A percentile compares a stretch with the other conserved stretches of the same genome.
Conservation (phyloP, 2,329 filamentous ascomycete species). For the Arthrobotrys entomopaga region DNA sequence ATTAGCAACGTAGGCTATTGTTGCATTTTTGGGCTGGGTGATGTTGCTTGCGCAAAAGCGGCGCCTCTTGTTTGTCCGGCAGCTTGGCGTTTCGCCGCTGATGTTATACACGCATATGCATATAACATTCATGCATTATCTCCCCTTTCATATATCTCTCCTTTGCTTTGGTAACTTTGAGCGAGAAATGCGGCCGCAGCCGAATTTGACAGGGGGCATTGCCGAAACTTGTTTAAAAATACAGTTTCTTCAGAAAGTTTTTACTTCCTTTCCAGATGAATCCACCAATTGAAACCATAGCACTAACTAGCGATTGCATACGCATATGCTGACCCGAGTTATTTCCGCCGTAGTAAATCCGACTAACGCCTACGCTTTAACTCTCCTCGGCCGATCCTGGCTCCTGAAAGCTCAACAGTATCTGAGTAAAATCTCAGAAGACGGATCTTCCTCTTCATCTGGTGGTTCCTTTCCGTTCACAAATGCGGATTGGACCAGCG, state of each 20-base stretch:
- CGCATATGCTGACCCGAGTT: background rate
- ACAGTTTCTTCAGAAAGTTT: background rate
- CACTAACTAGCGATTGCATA: background rate
- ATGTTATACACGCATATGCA: background rate
- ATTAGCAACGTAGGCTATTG: too few species aligned
- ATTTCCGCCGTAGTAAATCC: conserved; percentile 19
- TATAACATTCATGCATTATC: background rate
- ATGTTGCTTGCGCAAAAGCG: too few species aligned
- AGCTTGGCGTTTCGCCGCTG: too few species aligned
- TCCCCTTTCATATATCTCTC: background rate
- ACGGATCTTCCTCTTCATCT: conserved; percentile 46
- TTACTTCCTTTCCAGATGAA: background rate
- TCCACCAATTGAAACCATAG: background rate
- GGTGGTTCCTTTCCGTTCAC: conserved; percentile 51
- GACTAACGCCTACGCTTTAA: conserved; percentile 24
- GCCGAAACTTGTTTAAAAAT: too few species aligned
- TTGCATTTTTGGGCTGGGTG: too few species aligned
- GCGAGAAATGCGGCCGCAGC: too few species aligned
- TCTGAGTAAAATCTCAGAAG: conserved; percentile 50
- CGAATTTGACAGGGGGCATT: too few species aligned
- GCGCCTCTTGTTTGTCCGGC: too few species aligned
- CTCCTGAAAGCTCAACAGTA: conserved; percentile 45
- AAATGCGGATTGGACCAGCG: conserved; percentile 48
- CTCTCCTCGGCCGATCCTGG: conserved; percentile 47
- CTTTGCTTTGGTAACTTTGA: too few species aligned